These are phyloP conservation scores for Botrytis squamosa DNA, from an alignment of 2,329 filamentous ascomycete species.

Conservation along the genomic window DNA sequence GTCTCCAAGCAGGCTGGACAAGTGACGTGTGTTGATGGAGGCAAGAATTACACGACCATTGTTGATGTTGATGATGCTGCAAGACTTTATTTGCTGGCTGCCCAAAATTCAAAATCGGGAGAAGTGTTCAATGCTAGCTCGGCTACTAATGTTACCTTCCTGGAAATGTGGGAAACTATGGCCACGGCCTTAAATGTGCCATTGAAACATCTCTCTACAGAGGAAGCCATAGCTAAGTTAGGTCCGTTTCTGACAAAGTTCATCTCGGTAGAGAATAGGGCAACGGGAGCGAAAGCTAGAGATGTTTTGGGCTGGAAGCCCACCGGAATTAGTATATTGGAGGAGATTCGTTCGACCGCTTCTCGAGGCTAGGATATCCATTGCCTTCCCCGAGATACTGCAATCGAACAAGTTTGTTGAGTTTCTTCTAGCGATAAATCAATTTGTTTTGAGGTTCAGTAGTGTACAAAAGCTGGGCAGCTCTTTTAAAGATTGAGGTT, in stretches of 20 bases:
- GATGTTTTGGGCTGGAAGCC: background rate
- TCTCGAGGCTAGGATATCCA: background rate
- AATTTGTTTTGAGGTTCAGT: background rate
- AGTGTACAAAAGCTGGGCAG: background rate
- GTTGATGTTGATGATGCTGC: slow-evolving; percentile 48
- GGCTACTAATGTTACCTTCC: slow-evolving; percentile 39
- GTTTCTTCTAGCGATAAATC: background rate
- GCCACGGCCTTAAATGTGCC: slow-evolving; percentile 31
- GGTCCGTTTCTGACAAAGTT: background rate
- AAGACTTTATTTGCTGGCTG: slow-evolving; percentile 42
- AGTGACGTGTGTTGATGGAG: slow-evolving; percentile 38
- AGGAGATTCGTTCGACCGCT: background rate
- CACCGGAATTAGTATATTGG: background rate
- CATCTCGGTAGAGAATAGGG: slow-evolving; percentile 11
- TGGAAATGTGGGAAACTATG: slow-evolving; percentile 38
- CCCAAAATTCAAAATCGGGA: slow-evolving; percentile 40
- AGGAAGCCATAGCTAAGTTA: background rate
- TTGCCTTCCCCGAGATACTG: rapidly evolving
- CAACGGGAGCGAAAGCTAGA: background rate
- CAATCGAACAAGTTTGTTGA: rapidly evolving
- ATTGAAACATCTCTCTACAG: background rate
- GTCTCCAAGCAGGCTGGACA: slow-evolving; percentile 37
- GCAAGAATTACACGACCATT: slow-evolving; percentile 34
- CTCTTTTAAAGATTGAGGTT: background rate
- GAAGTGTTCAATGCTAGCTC: slow-evolving; percentile 41